phyloP scores from a whole-genome alignment of 441 rosid genomes.

The Croton setiger region DNA sequence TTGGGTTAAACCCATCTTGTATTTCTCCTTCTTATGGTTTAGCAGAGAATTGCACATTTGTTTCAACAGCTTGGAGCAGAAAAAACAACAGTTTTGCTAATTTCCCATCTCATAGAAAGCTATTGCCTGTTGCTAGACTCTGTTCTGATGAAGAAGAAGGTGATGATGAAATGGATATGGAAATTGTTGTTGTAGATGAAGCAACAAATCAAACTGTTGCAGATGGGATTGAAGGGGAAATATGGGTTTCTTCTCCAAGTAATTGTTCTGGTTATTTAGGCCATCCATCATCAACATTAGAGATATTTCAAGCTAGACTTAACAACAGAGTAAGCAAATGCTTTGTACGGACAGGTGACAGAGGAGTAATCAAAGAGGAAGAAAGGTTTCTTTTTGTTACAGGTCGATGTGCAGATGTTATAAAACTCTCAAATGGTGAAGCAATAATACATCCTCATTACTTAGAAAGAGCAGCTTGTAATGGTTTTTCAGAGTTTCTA shows the following conservation, averaged over 20 bases:
- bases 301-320: conserved; percentile 41
- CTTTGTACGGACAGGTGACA: conserved; percentile 50
- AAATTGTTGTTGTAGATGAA: conserved; percentile 52
- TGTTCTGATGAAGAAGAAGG: conserved; percentile 22
- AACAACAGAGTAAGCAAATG: conserved; percentile 24
- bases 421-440: conserved; percentile 28
- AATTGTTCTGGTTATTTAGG: conserved; percentile 51
- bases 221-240: conserved; percentile 59
- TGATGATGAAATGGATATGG: conserved; percentile 45
- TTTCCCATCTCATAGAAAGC: conserved; percentile 40
- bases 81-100: conserved; percentile 3
- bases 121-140: conserved; percentile 50
- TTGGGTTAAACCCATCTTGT: conserved; percentile 42
- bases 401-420: conserved; percentile 48
- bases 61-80: conserved; percentile 60
- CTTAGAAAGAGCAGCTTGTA: conserved; percentile 45
- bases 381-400: conserved; percentile 50
- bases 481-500: conserved; percentile 32
- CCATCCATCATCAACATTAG: conserved; percentile 45
- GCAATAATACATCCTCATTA: conserved; percentile 50
- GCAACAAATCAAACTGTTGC: conserved; percentile 35
- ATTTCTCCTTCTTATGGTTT: conserved; percentile 65
- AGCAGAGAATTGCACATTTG: conserved; percentile 65
- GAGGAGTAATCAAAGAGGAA: conserved; percentile 47
- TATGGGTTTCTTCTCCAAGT: conserved; percentile 71